Conservation (phyloP, 345 rosid species). For the Camelina neglecta region DNA sequence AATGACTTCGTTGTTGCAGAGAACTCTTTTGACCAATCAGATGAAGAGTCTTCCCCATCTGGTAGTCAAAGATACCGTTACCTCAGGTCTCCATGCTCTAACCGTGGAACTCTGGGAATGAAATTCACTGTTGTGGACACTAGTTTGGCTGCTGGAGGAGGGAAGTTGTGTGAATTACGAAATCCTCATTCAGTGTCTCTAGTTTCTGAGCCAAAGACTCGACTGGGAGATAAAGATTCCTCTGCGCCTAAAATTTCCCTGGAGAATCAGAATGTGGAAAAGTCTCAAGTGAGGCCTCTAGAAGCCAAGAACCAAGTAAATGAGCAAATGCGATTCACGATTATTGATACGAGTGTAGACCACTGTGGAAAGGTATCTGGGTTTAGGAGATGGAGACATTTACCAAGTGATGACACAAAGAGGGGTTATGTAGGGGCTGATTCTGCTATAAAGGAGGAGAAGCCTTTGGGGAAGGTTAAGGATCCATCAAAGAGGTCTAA, state of each 20-base stretch:
- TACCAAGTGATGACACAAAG: slow-evolving; percentile 38
- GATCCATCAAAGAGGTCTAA: slow-evolving; percentile 50
- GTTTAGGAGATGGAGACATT: slow-evolving; percentile 53
- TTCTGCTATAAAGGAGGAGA: slow-evolving; percentile 40
- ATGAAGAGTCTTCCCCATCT: slow-evolving; percentile 43
- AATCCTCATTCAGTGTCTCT: slow-evolving; percentile 44
- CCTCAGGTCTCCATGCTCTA: slow-evolving; percentile 68
- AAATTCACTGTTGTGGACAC: slow-evolving; percentile 70
- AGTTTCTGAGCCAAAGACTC: slow-evolving; percentile 42
- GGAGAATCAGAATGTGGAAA: slow-evolving; percentile 40
- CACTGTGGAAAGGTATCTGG: slow-evolving; percentile 46
- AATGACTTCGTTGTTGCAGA: slow-evolving; percentile 41
- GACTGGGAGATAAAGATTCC: slow-evolving; percentile 37
- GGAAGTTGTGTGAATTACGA: slow-evolving; percentile 54
- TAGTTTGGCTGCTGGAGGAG: slow-evolving; percentile 54
- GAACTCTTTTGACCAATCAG: slow-evolving; percentile 53
- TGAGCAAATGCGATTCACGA: slow-evolving; percentile 48
- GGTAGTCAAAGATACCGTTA: slow-evolving; percentile 46
- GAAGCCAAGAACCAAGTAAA: slow-evolving; percentile 45
- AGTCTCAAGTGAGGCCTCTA: slow-evolving; percentile 27
- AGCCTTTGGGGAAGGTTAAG: slow-evolving; percentile 41
- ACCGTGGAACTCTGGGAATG: slow-evolving; percentile 43
- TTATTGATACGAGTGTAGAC: slow-evolving; percentile 65
- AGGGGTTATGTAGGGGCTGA: slow-evolving; percentile 28
- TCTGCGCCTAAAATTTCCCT: slow-evolving; percentile 30